Evolutionary conservation across 495 filamentous ascomycete genomes (phyloP), one percentile per base, ranked within the genome.

Genomic region (Annulohypoxylon maeteangense): DNA sequence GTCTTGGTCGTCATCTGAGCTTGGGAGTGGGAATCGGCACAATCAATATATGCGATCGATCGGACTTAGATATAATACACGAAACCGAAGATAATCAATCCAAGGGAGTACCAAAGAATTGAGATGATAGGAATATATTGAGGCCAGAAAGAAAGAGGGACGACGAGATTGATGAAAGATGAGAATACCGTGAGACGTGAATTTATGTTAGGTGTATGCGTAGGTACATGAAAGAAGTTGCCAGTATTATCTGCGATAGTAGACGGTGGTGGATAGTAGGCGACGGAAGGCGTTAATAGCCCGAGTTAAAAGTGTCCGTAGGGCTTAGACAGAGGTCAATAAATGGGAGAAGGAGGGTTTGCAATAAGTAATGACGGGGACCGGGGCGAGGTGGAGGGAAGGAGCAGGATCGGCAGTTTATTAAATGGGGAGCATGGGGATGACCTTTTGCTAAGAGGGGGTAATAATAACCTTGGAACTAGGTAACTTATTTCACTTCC

Each of bases 331-430:
- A n/a, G 34, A 32, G 12, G 20, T 55, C 22, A 31, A 31, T 36
- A 31, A 63, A 51, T 47, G 54, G 48, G 22, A 34, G 34, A 61
- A 50, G 31, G 23, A 47, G 55, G 64, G 45, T 60, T 54, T 64
- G 8, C n/a, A 55, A 36, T 36, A 44, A 44, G n/a, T 20, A 18
- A 18, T 44, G 16, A 44, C 20, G 34, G 53, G 16, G 42, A 23
- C 23, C 29, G 51, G 29, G 58, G 27, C 50, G 14, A 36, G 54
- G 11, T 53, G 22, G 14, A 53, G 25, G 23, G 16, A 23, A 16
- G 11, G 47, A 57, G 57, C 34, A 66, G 65, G 70, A 73, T 73
- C 65, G 65, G 70, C 65, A 65, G 31, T 65, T 73, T 69, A 63
- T 64, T 62, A 67, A 72, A 72, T 45, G 65, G 27, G 27, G 27